Percentiles rank a stretch among this genome's conserved stretches.
phyloP scores from a whole-genome alignment of 108 stramenopile species.

The Schizochytrium sp. region DNA sequence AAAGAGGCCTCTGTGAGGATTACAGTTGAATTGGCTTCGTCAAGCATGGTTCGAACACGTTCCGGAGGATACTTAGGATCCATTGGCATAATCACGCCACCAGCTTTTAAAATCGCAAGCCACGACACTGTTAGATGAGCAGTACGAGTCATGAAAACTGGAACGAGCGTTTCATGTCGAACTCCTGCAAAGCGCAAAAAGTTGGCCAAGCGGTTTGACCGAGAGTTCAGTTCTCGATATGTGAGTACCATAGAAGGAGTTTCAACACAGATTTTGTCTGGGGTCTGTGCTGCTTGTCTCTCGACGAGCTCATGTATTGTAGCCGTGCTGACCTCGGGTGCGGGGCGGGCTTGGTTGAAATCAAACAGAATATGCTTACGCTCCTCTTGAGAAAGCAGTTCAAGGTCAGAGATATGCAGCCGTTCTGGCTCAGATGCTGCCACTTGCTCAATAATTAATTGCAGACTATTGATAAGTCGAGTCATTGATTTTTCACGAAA shows the following conservation, averaged over 20 bases:
- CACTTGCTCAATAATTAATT: not conserved
- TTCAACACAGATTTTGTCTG: conserved; percentile 16
- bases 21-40: not conserved
- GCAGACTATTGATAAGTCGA: not conserved
- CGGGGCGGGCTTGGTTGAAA: not conserved
- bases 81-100: conserved; percentile 33
- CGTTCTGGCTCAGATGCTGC: conserved; percentile 7
- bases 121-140: conserved; percentile 10
- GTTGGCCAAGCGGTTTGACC: conserved; percentile 37
- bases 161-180: conserved; percentile 2
- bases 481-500: not conserved
- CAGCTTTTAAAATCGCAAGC: conserved; percentile 29
- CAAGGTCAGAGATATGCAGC: not conserved
- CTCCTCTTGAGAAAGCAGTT: not conserved
- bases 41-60: not conserved
- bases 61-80: conserved; percentile 46
- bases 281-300: not conserved
- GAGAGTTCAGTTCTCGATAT: not conserved
- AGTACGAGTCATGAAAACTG: not conserved
- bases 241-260: not conserved
- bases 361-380: not conserved
- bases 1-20: not conserved
- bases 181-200: conserved; percentile 57
- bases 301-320: conserved; percentile 33
- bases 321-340: not conserved